Percentiles rank a stretch among this genome's conserved stretches.
These are phyloP conservation scores for Ceriops tagal DNA, from an alignment of 345 rosid species.

Conservation along the genomic window DNA sequence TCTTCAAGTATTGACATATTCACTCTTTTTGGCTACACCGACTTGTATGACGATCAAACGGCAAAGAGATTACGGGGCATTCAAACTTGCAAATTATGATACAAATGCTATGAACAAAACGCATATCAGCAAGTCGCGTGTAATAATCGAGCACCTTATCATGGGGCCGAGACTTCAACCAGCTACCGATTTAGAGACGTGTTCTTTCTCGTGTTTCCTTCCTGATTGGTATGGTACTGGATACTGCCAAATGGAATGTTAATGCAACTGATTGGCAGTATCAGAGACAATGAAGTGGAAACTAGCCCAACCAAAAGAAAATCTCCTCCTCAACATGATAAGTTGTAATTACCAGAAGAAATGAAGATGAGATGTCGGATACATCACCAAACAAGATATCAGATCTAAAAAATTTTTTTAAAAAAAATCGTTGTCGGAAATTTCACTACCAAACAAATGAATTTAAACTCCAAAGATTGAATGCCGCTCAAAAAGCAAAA, in stretches of 20 bases:
- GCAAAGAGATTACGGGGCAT: too few relatives aligned
- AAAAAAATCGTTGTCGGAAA: background rate
- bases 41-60: too few relatives aligned
- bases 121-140: conserved; percentile 1
- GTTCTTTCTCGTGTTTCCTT: conserved; percentile 89
- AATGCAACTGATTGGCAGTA: background rate
- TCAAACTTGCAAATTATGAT: background rate
- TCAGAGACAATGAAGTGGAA: conserved; percentile 1
- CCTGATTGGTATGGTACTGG: conserved; percentile 74
- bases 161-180: conserved; percentile 78
- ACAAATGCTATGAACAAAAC: background rate
- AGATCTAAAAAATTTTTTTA: background rate
- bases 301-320: background rate
- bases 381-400: background rate
- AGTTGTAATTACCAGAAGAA: too few relatives aligned
- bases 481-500: background rate
- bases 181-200: conserved; percentile 70
- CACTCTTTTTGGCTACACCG: too few relatives aligned
- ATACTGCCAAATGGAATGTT: conserved; percentile 37
- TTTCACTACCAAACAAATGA: background rate
- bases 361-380: too few relatives aligned
- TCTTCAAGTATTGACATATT: too few relatives aligned
- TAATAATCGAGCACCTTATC: conserved; percentile 55
- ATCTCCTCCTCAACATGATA: background rate
- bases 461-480: conserved; percentile 1